Conservation (phyloP, 805 yeast genomes). For the Schwanniomyces polymorphus region DNA sequence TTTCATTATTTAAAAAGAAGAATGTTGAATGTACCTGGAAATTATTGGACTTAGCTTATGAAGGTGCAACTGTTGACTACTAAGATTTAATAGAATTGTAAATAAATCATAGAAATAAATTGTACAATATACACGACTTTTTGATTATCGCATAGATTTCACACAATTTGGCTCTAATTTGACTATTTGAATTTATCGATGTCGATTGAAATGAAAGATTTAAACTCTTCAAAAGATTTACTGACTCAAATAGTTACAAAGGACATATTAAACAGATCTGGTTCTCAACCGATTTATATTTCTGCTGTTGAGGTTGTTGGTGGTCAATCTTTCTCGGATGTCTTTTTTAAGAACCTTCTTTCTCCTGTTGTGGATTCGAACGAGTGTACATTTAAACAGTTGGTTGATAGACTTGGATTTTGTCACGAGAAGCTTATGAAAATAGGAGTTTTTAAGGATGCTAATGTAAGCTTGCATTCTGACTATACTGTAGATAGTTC, state of each 20-base stretch:
- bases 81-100: slow-evolving; percentile 1
- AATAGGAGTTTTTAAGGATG: slow-evolving; percentile 47
- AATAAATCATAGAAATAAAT: slow-evolving; percentile 1
- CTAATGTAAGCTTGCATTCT: slow-evolving; percentile 40
- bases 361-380: slow-evolving; percentile 40
- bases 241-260: slow-evolving; percentile 23
- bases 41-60: slow-evolving; percentile 80
- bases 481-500: slow-evolving; percentile 33
- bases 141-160: background rate
- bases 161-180: background rate
- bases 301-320: slow-evolving; percentile 39
- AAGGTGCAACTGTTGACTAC: slow-evolving; percentile 67
- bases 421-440: slow-evolving; percentile 35
- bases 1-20: slow-evolving; percentile 64
- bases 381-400: slow-evolving; percentile 44
- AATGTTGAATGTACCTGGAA: slow-evolving; percentile 78
- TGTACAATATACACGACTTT: slow-evolving; percentile 1
- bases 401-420: slow-evolving; percentile 31
- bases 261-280: slow-evolving; percentile 28
- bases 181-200: background rate
- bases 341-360: slow-evolving; percentile 47
- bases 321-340: slow-evolving; percentile 44
- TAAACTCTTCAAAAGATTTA: slow-evolving; percentile 4
- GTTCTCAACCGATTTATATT: slow-evolving; percentile 35
- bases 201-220: background rate